These are phyloP conservation scores for Urtica urens DNA, from an alignment of 306 rosid genomes.

Conservation along the genomic window DNA sequence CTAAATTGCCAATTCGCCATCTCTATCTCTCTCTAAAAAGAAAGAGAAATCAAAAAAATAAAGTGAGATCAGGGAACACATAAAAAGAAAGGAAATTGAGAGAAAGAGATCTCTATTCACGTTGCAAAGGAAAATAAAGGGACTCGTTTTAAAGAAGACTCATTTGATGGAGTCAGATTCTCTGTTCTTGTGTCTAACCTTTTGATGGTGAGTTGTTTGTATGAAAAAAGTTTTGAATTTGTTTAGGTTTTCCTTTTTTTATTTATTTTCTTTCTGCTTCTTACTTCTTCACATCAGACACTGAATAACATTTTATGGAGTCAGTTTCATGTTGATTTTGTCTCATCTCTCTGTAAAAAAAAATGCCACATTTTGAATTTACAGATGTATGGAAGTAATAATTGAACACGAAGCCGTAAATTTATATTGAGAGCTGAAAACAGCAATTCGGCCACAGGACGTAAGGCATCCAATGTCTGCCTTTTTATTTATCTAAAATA, in stretches of 20 bases:
- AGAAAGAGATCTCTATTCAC: neutral
- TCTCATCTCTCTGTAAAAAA: neutral
- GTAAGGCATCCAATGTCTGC: conserved; percentile 23
- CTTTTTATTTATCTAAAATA: neutral
- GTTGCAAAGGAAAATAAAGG: neutral
- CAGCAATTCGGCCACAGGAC: conserved; percentile 13
- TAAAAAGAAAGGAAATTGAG: neutral
- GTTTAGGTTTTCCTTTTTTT: neutral
- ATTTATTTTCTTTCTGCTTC: neutral
- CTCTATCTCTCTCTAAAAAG: neutral
- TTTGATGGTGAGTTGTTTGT: neutral
- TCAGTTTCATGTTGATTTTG: neutral
- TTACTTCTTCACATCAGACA: too few relatives aligned
- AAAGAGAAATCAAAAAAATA: neutral
- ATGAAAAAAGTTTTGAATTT: too few relatives aligned
- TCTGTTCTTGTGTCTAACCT: neutral
- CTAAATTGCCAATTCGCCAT: neutral
- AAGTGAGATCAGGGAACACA: neutral
- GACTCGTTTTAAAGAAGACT: neutral
- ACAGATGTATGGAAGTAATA: neutral
- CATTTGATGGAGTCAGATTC: neutral
- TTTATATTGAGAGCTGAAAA: neutral
- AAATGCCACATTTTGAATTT: neutral
- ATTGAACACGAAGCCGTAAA: conserved; percentile 3
- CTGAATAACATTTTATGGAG: neutral